Conservation (phyloP, 2,329 filamentous ascomycete species). For the Westerdykella aurantiaca region DNA sequence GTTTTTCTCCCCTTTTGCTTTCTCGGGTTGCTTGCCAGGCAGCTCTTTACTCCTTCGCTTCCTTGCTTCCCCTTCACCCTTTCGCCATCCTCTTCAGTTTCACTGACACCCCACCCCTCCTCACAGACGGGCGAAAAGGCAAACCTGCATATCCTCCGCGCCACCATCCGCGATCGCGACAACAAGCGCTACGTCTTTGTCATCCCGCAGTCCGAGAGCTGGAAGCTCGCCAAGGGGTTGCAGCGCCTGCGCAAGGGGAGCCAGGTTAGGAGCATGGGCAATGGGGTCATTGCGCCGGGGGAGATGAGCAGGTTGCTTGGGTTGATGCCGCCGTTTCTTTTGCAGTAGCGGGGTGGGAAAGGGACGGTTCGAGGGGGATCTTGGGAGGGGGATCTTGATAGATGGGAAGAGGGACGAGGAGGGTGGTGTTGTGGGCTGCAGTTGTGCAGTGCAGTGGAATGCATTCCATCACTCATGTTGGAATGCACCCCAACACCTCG, state of each 20-base stretch:
- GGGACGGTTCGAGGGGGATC: not conserved
- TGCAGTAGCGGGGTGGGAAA: constrained; percentile 14
- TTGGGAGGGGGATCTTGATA: not conserved
- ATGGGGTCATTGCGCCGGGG: constrained; percentile 46
- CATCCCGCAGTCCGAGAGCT: constrained; percentile 53
- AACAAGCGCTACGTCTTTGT: constrained; percentile 59
- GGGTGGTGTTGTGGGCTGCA: not conserved
- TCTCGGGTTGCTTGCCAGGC: too few species aligned
- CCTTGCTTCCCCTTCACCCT: not conserved
- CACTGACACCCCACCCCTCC: constrained; percentile 1
- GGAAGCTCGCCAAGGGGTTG: constrained; percentile 57
- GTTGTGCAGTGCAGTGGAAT: too few species aligned
- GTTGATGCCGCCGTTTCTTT: constrained; percentile 12
- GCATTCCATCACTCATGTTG: not conserved
- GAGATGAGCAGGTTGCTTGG: constrained; percentile 39
- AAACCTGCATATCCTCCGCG: constrained; percentile 53
- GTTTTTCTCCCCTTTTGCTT: not conserved
- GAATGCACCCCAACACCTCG: not conserved
- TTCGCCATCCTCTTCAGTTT: constrained; percentile 5
- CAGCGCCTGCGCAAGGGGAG: constrained; percentile 52
- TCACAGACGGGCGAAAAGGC: constrained; percentile 40
- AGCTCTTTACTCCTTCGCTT: too few species aligned
- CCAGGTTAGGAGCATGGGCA: constrained; percentile 51
- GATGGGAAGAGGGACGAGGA: not conserved
- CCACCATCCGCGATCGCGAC: constrained; percentile 54